A percentile compares a stretch with the other conserved stretches of the same genome.
These are phyloP conservation scores for Tolypocladium tundrense DNA, from an alignment of 2,329 filamentous ascomycete species.

Conservation along the genomic window DNA sequence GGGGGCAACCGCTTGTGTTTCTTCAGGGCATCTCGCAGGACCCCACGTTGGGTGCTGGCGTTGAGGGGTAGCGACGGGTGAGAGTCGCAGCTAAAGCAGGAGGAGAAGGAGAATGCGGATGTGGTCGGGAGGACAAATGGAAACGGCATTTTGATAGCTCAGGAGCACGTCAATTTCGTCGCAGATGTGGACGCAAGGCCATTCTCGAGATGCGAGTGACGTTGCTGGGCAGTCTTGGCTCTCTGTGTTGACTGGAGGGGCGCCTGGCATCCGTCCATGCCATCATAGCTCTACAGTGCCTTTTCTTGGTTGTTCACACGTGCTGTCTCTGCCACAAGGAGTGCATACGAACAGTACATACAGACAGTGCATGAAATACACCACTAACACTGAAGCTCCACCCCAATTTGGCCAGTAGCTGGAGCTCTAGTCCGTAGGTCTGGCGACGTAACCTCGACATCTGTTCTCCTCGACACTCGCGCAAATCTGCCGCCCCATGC, in stretches of 20 bases:
- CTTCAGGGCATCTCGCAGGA: conserved; percentile 77
- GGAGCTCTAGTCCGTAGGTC: neutral
- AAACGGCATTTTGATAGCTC: conserved; percentile 63
- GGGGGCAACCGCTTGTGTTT: conserved; percentile 78
- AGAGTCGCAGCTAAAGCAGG: conserved; percentile 65
- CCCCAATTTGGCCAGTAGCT: neutral
- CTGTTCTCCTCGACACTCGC: neutral
- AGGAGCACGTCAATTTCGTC: neutral
- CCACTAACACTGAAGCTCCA: neutral
- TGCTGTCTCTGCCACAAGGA: neutral
- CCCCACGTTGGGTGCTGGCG: conserved; percentile 72
- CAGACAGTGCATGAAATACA: neutral
- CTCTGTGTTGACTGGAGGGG: neutral
- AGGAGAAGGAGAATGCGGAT: conserved; percentile 72
- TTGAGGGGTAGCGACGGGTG: conserved; percentile 82
- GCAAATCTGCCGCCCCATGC: neutral
- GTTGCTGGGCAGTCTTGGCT: neutral
- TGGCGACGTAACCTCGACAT: neutral
- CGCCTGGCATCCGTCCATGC: neutral
- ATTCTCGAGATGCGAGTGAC: neutral
- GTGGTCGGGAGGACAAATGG: conserved; percentile 84
- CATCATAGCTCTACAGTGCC: neutral
- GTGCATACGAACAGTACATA: neutral
- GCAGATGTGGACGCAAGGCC: neutral
- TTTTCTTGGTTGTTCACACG: neutral